Evolutionary conservation across 768 basidiomycete species (phyloP), one percentile per base, ranked within the genome.

Genomic region (Lactarius tabidus): DNA sequence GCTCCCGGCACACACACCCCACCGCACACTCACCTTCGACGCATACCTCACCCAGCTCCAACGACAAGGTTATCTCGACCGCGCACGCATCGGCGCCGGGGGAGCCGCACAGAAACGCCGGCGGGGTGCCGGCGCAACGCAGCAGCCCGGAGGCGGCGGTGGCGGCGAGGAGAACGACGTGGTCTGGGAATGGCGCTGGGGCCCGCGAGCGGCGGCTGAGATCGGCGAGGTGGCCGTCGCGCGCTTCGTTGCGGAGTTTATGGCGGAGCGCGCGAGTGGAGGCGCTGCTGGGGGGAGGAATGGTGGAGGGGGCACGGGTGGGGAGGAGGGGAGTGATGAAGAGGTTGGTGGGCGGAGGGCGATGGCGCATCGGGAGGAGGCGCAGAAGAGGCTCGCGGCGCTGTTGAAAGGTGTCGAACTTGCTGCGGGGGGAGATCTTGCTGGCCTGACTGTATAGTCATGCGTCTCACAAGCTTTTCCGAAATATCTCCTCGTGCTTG

Each of bases 121-220:
- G 54, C 83, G 89, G 3, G n/a, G 79, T 23, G 76, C 78, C 76
- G 81, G 61, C 20, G 75, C 66, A 77, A 75, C 55, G 69, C 67
- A 70, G 39, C 63, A 60, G 3, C 10, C 23, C 45, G 59, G 35
- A 1, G 35, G 29, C 3, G 38, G 41, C 0, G 54, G 14, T 29
- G 75, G 63, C 10, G 72, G 69, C 28, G 78, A 77, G 41, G 75
- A 76, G 23, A 75, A 76, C 8, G 82, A 79, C 18, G 74, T 75
- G 17, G 75, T 77, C 18, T 84, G 79, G 66, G 91, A 93, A 71
- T 93, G 91, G 93, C 83, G 85, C 20, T 98, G 95, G 95, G 95
- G 94, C 3, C 78, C 82, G 31, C 82, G 91, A 33, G 87, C 93
- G 2, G 83, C 88, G 43, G 84, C 84, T 36, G 95, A 98, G 75